Conservation (phyloP, 2,329 filamentous ascomycete species). For the Colletotrichum lindemuthianum region DNA sequence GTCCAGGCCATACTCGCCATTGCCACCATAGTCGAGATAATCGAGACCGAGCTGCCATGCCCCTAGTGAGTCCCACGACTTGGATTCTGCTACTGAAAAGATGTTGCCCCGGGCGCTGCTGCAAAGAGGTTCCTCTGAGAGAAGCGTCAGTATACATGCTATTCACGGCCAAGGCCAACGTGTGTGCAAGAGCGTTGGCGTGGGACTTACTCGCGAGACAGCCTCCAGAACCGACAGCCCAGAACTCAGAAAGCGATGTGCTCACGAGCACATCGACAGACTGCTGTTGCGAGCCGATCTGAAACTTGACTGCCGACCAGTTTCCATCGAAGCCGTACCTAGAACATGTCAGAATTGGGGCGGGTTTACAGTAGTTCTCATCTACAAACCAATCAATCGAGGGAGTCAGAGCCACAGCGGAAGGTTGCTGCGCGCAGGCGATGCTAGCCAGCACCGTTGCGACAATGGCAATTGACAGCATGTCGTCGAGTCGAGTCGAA, state of each 20-base stretch:
- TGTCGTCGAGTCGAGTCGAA: slow-evolving; percentile 22
- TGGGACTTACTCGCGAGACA: slow-evolving; percentile 59
- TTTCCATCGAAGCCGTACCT: slow-evolving; percentile 74
- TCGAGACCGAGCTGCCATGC: slow-evolving; percentile 69
- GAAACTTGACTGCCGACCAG: slow-evolving; percentile 77
- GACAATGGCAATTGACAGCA: slow-evolving; percentile 25
- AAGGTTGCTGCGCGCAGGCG: slow-evolving; percentile 28
- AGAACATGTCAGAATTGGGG: slow-evolving; percentile 32
- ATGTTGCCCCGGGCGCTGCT: slow-evolving; percentile 65
- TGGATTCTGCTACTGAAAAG: slow-evolving; percentile 64
- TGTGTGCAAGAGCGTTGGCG: neutral
- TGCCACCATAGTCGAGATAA: slow-evolving; percentile 67
- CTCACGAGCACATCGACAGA: slow-evolving; percentile 62
- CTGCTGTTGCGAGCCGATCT: slow-evolving; percentile 56
- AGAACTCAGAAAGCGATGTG: slow-evolving; percentile 76
- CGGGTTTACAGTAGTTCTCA: neutral
- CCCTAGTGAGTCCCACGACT: slow-evolving; percentile 68
- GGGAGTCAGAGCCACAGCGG: slow-evolving; percentile 34
- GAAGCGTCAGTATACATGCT: slow-evolving; percentile 32
- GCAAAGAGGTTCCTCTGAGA: slow-evolving; percentile 62
- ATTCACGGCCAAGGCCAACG: too few relatives aligned
- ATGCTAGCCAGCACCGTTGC: slow-evolving; percentile 27
- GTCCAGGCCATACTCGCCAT: slow-evolving; percentile 72
- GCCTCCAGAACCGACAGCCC: slow-evolving; percentile 70
- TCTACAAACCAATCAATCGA: slow-evolving; percentile 30